Percentiles rank a stretch among this genome's conserved stretches.
phyloP scores from a whole-genome alignment of 495 filamentous ascomycete genomes.

The Neurospora sp. region DNA sequence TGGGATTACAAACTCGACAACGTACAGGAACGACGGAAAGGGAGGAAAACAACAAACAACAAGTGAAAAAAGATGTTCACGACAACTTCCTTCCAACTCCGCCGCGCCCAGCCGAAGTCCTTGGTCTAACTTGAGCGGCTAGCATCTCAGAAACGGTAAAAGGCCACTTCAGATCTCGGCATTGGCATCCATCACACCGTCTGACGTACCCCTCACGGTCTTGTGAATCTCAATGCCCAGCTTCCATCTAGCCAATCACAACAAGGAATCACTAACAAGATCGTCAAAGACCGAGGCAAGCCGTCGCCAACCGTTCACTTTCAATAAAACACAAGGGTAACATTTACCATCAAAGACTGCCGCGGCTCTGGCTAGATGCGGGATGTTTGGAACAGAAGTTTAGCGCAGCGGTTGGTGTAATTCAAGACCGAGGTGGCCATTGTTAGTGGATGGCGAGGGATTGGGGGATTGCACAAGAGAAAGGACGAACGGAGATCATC shows the following conservation, averaged over 20 bases:
- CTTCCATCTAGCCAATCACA: not conserved
- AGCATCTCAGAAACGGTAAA: not conserved
- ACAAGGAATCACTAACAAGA: not conserved
- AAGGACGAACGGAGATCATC: not conserved
- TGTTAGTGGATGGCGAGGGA: not conserved
- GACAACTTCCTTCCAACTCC: not conserved
- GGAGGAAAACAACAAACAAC: not conserved
- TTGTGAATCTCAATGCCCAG: not conserved
- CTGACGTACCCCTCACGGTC: not conserved
- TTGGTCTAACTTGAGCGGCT: not conserved
- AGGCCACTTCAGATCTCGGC: not conserved
- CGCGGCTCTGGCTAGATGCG: not conserved
- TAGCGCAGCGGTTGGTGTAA: not conserved
- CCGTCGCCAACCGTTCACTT: not conserved
- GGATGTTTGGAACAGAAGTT: not conserved
- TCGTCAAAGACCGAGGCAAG: not conserved
- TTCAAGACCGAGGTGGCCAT: not conserved
- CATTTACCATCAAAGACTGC: not conserved
- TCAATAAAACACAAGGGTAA: not conserved
- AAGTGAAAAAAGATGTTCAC: not conserved
- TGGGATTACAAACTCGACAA: not conserved
- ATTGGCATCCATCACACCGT: not conserved
- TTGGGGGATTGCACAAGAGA: not conserved
- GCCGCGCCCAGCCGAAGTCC: not conserved
- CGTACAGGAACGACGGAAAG: not conserved